These are phyloP conservation scores for Lactarius trivialis DNA, from an alignment of 768 basidiomycete species.

Conservation along the genomic window DNA sequence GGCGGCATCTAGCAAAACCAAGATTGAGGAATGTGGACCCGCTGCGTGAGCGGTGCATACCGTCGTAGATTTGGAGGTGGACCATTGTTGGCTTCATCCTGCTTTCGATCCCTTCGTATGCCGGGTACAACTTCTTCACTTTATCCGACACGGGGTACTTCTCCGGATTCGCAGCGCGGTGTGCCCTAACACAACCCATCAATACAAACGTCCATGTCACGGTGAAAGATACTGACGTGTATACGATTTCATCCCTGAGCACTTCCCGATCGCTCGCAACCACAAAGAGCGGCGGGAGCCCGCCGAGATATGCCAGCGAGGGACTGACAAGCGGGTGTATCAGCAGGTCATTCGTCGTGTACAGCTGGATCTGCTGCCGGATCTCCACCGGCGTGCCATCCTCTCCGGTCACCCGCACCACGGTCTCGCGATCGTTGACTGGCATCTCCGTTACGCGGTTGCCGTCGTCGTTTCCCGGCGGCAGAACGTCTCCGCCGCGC, in stretches of 20 bases:
- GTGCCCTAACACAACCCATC: slow-evolving; percentile 47
- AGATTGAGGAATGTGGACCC: slow-evolving; percentile 1
- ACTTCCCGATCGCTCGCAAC: slow-evolving; percentile 89
- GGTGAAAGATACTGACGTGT: slow-evolving; percentile 40
- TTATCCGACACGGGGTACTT: slow-evolving; percentile 48
- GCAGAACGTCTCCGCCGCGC: slow-evolving; percentile 30
- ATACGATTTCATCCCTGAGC: slow-evolving; percentile 85
- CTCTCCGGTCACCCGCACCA: slow-evolving; percentile 41
- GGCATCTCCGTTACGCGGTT: not conserved
- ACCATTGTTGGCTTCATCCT: slow-evolving; percentile 62
- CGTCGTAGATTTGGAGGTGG: slow-evolving; percentile 91
- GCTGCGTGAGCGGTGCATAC: slow-evolving; percentile 30
- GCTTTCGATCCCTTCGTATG: slow-evolving; percentile 48
- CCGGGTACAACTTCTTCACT: slow-evolving; percentile 48
- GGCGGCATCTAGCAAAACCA: slow-evolving; percentile 46
- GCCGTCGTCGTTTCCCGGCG: not conserved
- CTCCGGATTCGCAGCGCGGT: slow-evolving; percentile 83
- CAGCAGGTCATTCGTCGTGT: slow-evolving; percentile 72
- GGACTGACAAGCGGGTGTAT: slow-evolving; percentile 81
- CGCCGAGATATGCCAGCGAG: slow-evolving; percentile 75
- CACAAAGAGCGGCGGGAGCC: slow-evolving; percentile 79
- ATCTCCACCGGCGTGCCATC: slow-evolving; percentile 49
- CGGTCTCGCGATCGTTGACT: slow-evolving; percentile 33
- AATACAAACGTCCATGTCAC: not conserved
- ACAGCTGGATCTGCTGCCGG: slow-evolving; percentile 75